Conservation (phyloP, 108 stramenopile genomes). For the Cylindrotheca fusiformis region DNA sequence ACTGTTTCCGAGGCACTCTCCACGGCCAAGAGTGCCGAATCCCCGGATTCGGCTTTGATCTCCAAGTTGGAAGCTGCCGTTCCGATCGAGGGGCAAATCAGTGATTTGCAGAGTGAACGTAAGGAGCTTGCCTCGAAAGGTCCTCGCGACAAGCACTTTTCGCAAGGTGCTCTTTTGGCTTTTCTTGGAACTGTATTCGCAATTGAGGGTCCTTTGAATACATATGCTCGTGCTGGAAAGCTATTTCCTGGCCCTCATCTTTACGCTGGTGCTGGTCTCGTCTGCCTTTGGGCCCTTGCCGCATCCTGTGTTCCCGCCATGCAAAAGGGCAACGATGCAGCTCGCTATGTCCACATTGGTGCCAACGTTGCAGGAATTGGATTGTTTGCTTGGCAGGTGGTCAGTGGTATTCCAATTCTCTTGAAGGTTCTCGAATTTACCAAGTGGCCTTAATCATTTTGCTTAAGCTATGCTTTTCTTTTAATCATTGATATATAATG, state of each 20-base stretch:
- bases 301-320: conserved; percentile 90
- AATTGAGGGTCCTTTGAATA: conserved; percentile 96
- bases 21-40: conserved; percentile 50
- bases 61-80: conserved; percentile 49
- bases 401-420: conserved; percentile 85
- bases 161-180: conserved; percentile 82
- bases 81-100: conserved; percentile 60
- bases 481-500: too few relatives aligned
- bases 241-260: conserved; percentile 98
- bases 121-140: conserved; percentile 65
- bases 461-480: too few relatives aligned
- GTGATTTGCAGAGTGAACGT: conserved; percentile 69
- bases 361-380: conserved; percentile 88
- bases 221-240: conserved; percentile 94
- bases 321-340: conserved; percentile 98
- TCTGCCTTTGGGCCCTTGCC: conserved; percentile 87
- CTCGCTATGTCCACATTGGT: conserved; percentile 91
- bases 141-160: conserved; percentile 88
- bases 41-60: conserved; percentile 41
- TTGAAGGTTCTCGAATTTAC: conserved; percentile 90
- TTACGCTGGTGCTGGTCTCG: conserved; percentile 94
- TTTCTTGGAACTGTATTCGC: conserved; percentile 91
- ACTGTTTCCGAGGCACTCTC: conserved; percentile 39
- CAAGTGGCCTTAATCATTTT: conserved; percentile 86
- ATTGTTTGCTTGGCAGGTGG: conserved; percentile 93